Evolutionary conservation across 192 early-diverging fungal species (phyloP), one percentile per base, ranked within the genome.

Genomic region (Coemansia sp.): DNA sequence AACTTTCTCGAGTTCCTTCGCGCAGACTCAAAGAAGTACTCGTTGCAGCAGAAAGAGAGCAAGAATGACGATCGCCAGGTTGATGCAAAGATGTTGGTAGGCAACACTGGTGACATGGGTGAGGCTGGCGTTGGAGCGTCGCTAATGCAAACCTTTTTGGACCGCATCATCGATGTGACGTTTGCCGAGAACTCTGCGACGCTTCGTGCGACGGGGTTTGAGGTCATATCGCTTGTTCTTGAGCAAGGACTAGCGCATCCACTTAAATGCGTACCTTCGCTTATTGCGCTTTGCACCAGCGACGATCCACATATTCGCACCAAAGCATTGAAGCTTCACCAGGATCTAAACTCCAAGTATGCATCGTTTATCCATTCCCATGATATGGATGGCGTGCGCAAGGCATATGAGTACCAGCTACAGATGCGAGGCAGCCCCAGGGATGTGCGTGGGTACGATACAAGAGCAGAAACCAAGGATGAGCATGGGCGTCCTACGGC

Each of bases 161-260:
- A 86, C 12, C 74, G 84, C 8, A 89, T 98, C 11, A 77, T 98
- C 15, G 79, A 85, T n/a, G 90, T 90, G 43, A 86, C 92, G 19
- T 82, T 97, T 67, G 70, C 58, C 43, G 68, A 72, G 42, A 67
- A 61, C 19, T 82, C 89, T 43, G 59, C 68, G 4, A 38, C 76
- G n/a, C 78, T 98, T n/a, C 88, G 89, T 32, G 72, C 71, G 9
- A 77, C 85, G 1, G 90, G 93, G 9, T 92, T 97, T 64, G 91
- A 95, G 57, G 91, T 94, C 0, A 84, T 97, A 7, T 81, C 83
- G 8, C 81, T 91, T n/a, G 92, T 95, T 37, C 72, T 95, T n/a
- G 88, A 92, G 61, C 94, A 97, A 69, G 95, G 95, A 0, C 80
- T 97, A 19, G 94, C 91, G 10, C 95, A 97, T 74, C 97, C 97